Conservation (phyloP, 805 yeast genomes). For the Candida ipomoeae region DNA sequence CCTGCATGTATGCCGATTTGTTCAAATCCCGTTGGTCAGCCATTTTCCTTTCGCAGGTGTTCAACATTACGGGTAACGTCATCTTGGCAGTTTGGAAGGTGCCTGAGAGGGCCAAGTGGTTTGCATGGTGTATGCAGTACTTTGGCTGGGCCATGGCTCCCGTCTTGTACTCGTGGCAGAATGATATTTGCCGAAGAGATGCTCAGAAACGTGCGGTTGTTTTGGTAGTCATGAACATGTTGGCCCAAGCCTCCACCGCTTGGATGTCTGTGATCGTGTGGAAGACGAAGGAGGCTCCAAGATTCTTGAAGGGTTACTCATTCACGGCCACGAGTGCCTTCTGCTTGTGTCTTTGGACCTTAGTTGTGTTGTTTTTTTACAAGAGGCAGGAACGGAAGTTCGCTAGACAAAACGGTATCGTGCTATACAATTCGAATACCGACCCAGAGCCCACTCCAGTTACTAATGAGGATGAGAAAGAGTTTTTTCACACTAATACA, state of each 20-base stretch:
- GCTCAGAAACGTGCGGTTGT: constrained; percentile 53
- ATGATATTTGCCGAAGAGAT: constrained; percentile 55
- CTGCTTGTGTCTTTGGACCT: constrained; percentile 45
- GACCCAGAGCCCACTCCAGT: constrained; percentile 18
- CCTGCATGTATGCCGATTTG: constrained; percentile 37
- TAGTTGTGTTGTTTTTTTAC: constrained; percentile 47
- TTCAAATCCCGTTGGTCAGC: constrained; percentile 47
- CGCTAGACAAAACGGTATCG: constrained; percentile 35
- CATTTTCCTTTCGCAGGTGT: constrained; percentile 47
- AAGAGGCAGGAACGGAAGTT: constrained; percentile 30
- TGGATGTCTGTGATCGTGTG: constrained; percentile 48
- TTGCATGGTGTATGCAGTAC: constrained; percentile 56
- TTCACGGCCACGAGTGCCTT: constrained; percentile 47
- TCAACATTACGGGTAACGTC: constrained; percentile 52
- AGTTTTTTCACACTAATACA: not conserved
- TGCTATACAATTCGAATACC: constrained; percentile 23
- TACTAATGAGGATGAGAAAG: constrained; percentile 1
- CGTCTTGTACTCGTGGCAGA: constrained; percentile 53
- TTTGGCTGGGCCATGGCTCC: constrained; percentile 64
- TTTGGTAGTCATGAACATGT: constrained; percentile 51
- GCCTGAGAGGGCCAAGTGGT: constrained; percentile 57
- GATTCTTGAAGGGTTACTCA: constrained; percentile 50
- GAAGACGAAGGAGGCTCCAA: constrained; percentile 57
- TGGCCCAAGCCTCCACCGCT: constrained; percentile 53
- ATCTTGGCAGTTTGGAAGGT: constrained; percentile 59